Percentiles rank a stretch among this genome's conserved stretches.
Evolutionary conservation across 2,329 filamentous ascomycete genomes (phyloP).

Genomic region (Colletotrichum trifolii): DNA sequence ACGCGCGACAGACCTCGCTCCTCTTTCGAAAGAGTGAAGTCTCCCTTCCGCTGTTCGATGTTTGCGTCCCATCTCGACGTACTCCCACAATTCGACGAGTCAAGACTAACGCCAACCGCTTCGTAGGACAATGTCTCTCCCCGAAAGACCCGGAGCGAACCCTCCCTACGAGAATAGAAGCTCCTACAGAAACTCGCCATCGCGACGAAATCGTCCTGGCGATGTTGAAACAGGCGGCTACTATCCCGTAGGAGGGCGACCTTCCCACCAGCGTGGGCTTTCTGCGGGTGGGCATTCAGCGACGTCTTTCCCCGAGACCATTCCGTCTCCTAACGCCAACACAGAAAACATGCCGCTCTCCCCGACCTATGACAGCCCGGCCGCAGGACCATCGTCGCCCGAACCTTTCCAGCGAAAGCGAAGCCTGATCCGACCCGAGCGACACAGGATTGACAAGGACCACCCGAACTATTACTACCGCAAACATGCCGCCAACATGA

Average conservation of each 20-base stretch:
- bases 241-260: slow-evolving; percentile 53
- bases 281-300: slow-evolving; percentile 65
- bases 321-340: slow-evolving; percentile 64
- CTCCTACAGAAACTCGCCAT: slow-evolving; percentile 75
- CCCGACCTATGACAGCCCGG: slow-evolving; percentile 53
- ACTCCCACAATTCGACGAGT: background rate
- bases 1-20: slow-evolving; percentile 30
- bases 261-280: slow-evolving; percentile 64
- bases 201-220: slow-evolving; percentile 71
- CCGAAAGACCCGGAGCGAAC: slow-evolving; percentile 72
- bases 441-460: slow-evolving; percentile 83
- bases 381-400: slow-evolving; percentile 25
- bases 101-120: slow-evolving; percentile 26
- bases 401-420: slow-evolving; percentile 74
- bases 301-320: slow-evolving; percentile 69
- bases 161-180: slow-evolving; percentile 70
- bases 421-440: slow-evolving; percentile 89
- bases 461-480: slow-evolving; percentile 97
- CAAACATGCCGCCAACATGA: slow-evolving; percentile 94
- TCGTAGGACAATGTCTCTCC: slow-evolving; percentile 68
- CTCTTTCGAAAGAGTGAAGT: slow-evolving; percentile 38
- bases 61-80: slow-evolving; percentile 8
- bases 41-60: slow-evolving; percentile 7
- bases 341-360: slow-evolving; percentile 67
- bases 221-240: slow-evolving; percentile 77